A percentile compares a stretch with the other conserved stretches of the same genome.
These are phyloP conservation scores for Phoenix dactylifera DNA, from an alignment of 176 grass and related monocot species.

Conservation along the genomic window DNA sequence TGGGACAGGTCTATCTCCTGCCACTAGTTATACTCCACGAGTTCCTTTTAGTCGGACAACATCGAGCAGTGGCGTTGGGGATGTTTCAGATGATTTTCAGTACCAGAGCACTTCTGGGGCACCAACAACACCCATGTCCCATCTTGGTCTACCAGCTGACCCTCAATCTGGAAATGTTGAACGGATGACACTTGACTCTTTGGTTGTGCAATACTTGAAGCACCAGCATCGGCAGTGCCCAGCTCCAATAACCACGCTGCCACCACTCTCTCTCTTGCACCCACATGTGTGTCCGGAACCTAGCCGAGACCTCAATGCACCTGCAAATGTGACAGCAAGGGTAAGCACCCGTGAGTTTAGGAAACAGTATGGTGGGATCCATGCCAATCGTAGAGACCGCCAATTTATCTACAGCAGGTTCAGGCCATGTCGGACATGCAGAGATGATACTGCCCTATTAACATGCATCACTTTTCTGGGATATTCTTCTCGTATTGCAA, in stretches of 20 bases:
- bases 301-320: constrained; percentile 63
- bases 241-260: constrained; percentile 94
- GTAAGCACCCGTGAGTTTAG: constrained; percentile 68
- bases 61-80: constrained; percentile 40
- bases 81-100: constrained; percentile 64
- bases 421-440: constrained; percentile 78
- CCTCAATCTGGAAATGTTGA: constrained; percentile 55
- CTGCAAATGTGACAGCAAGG: constrained; percentile 70
- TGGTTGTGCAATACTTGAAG: constrained; percentile 95
- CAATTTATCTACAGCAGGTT: constrained; percentile 98
- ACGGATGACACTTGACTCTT: constrained; percentile 76
- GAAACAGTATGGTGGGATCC: constrained; percentile 68
- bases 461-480: constrained; percentile 91
- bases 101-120: constrained; percentile 40
- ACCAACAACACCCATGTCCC: constrained; percentile 12
- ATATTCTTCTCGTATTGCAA: constrained; percentile 65
- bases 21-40: constrained; percentile 25
- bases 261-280: constrained; percentile 76
- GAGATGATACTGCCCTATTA: constrained; percentile 62
- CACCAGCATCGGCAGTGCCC: constrained; percentile 93
- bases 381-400: constrained; percentile 65
- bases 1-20: constrained; percentile 40
- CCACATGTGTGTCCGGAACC: constrained; percentile 93
- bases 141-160: constrained; percentile 17
- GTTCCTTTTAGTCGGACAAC: constrained; percentile 29